phyloP scores from a whole-genome alignment of 2,329 filamentous ascomycete species.

The Hawksworthiomyces lignivorus region DNA sequence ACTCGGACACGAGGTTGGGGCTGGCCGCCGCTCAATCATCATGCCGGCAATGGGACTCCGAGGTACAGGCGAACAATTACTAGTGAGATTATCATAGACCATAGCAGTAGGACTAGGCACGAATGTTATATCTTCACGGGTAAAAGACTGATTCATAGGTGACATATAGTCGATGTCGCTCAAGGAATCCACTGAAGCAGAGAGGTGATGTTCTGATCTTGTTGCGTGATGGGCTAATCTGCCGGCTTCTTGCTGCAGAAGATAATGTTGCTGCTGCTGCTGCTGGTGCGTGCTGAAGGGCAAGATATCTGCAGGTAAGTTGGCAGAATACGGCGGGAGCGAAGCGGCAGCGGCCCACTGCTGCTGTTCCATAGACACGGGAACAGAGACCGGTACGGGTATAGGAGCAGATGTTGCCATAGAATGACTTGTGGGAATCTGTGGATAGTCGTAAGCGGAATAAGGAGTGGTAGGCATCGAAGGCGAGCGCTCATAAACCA shows the following conservation, averaged over 20 bases:
- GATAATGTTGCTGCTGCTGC: conserved; percentile 4
- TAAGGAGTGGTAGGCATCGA: conserved; percentile 39
- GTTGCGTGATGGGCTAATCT: conserved; percentile 19
- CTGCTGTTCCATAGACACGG: conserved; percentile 7
- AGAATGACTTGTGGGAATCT: conserved; percentile 23
- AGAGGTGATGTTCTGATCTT: conserved; percentile 34
- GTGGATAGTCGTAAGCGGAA: conserved; percentile 34
- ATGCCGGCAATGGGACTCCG: conserved; percentile 49
- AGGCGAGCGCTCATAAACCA: conserved; percentile 28
- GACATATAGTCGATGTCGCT: conserved; percentile 56
- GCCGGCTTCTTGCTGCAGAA: conserved; percentile 22
- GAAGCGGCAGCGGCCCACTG: conserved; percentile 7
- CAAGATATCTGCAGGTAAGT: conserved; percentile 8
- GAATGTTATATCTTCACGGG: conserved; percentile 48
- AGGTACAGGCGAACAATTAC: conserved; percentile 44
- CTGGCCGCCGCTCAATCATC: conserved; percentile 47
- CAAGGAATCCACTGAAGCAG: conserved; percentile 50
- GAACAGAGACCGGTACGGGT: conserved; percentile 9
- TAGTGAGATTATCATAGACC: conserved; percentile 46
- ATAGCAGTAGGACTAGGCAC: conserved; percentile 48
- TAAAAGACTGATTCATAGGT: conserved; percentile 45
- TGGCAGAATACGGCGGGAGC: conserved; percentile 11
- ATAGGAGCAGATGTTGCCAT: conserved; percentile 4
- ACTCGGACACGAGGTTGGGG: conserved; percentile 53
- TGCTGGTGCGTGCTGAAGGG: conserved; percentile 1